A percentile compares a stretch with the other conserved stretches of the same genome.
Evolutionary conservation across 192 early-diverging fungal species (phyloP).

Genomic region (Coemansia sp.): DNA sequence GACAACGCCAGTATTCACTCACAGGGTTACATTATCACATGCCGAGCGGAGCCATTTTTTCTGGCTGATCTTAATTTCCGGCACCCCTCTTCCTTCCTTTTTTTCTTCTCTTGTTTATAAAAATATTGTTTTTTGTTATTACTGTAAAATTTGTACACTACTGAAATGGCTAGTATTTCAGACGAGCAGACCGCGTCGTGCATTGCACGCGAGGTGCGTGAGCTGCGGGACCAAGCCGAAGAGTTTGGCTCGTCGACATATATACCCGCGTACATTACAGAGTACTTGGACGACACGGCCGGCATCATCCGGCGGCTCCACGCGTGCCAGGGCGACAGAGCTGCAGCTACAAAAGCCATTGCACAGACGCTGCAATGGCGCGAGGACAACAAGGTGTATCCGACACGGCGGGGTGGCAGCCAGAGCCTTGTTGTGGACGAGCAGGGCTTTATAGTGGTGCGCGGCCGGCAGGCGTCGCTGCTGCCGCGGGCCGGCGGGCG

Average conservation of each 20-base stretch:
- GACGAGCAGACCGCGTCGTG: not conserved
- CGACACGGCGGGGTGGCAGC: constrained; percentile 1
- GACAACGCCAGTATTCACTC: no score
- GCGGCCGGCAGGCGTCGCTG: constrained; percentile 20
- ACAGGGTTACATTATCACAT: no score
- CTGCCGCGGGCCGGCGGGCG: not conserved
- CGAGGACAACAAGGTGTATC: constrained; percentile 41
- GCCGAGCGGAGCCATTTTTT: no score
- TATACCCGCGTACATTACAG: constrained; percentile 28
- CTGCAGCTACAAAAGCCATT: not conserved
- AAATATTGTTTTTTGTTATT: not conserved
- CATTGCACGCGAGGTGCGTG: not conserved
- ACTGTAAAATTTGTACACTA: not conserved
- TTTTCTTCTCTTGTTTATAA: constrained; percentile 3
- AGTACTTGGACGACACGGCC: constrained; percentile 34
- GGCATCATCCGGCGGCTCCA: constrained; percentile 18
- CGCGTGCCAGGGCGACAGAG: constrained; percentile 15
- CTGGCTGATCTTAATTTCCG: not conserved
- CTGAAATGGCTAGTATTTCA: not conserved
- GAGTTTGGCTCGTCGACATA: constrained; percentile 9
- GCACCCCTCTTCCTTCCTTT: not conserved
- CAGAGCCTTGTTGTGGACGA: constrained; percentile 12
- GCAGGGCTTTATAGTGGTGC: constrained; percentile 27
- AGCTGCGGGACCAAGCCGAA: not conserved
- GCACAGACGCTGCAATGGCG: constrained; percentile 35